Conservation (phyloP, 768 basidiomycete genomes). For the Exidia glandulosa region DNA sequence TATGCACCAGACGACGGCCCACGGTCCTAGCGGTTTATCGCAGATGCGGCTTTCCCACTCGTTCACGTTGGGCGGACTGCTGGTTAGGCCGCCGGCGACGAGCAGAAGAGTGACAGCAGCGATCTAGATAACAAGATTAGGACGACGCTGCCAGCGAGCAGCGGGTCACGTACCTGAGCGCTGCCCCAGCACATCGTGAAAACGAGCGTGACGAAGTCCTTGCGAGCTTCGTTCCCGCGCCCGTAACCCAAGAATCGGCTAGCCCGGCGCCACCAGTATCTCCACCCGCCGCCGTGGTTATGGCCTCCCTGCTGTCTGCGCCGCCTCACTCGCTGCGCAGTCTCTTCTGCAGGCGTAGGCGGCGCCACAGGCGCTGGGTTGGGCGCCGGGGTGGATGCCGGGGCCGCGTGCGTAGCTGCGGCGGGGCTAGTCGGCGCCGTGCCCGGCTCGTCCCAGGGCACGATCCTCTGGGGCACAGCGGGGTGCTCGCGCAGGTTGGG, state of each 20-base stretch:
- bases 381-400: background rate
- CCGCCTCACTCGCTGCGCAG: background rate
- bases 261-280: background rate
- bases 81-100: background rate
- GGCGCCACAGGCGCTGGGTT: background rate
- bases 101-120: background rate
- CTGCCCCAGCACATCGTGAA: background rate
- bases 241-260: background rate
- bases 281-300: background rate
- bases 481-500: background rate
- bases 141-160: background rate
- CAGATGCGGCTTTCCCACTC: conserved; percentile 3
- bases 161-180: background rate
- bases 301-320: background rate
- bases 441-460: background rate
- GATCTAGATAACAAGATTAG: background rate
- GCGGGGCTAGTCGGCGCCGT: background rate
- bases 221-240: background rate
- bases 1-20: conserved; percentile 4
- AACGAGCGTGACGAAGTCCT: background rate
- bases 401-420: background rate
- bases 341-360: background rate
- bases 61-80: background rate
- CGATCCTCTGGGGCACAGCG: background rate
- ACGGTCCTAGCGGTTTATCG: conserved; percentile 1